Percentiles rank a stretch among this genome's conserved stretches.
These are phyloP conservation scores for Aspergillus funiculosus DNA, from an alignment of 495 filamentous ascomycete species.

Conservation along the genomic window DNA sequence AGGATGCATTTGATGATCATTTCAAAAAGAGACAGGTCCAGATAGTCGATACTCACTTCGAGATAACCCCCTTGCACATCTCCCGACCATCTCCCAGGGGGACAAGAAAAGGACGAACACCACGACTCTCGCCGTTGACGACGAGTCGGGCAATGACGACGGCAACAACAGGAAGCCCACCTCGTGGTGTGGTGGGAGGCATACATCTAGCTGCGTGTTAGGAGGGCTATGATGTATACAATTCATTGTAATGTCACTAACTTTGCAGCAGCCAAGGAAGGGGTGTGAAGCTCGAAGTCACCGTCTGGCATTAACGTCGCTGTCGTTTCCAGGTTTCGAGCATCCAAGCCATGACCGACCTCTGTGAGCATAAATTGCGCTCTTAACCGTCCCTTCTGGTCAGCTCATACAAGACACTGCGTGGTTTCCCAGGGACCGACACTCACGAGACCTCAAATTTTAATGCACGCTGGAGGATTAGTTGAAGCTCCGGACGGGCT, in stretches of 20 bases:
- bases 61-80: slow-evolving; percentile 30
- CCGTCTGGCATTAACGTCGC: slow-evolving; percentile 30
- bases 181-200: slow-evolving; percentile 28
- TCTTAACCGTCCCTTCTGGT: slow-evolving; percentile 16
- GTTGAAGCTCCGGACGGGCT: slow-evolving; percentile 23
- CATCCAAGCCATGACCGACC: slow-evolving; percentile 34
- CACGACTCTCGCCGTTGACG: slow-evolving; percentile 22
- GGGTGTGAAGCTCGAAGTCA: slow-evolving; percentile 30
- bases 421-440: no score
- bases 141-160: slow-evolving; percentile 34
- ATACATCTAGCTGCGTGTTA: slow-evolving; percentile 22
- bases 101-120: slow-evolving; percentile 33
- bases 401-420: not conserved
- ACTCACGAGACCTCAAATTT: slow-evolving; percentile 27
- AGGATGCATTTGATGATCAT: not conserved
- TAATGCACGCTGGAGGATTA: slow-evolving; percentile 23
- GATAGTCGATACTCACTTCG: slow-evolving; percentile 12
- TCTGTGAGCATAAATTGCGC: slow-evolving; percentile 35
- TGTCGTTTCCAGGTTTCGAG: slow-evolving; percentile 34
- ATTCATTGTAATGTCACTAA: not conserved
- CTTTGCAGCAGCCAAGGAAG: slow-evolving; percentile 13
- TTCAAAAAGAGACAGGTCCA: not conserved
- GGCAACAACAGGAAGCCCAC: slow-evolving; percentile 24
- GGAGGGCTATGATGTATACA: not conserved
- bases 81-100: slow-evolving; percentile 23